Conservation (phyloP, 106 monocot genomes). For the Apostasia ramifera region DNA sequence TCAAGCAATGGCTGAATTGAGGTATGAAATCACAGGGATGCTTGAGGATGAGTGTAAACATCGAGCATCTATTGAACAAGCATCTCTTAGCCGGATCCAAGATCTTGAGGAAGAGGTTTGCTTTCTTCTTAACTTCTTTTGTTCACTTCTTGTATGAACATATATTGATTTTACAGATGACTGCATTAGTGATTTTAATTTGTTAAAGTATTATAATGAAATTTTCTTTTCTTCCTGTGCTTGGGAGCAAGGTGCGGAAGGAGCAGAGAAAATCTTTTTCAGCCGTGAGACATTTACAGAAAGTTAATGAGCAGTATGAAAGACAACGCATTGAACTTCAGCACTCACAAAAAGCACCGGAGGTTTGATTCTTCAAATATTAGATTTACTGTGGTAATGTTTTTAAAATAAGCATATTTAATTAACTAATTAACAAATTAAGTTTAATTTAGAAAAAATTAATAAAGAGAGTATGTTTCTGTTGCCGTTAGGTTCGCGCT, state of each 20-base stretch:
- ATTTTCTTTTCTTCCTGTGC: neutral
- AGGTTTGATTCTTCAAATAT: slow-evolving; percentile 26
- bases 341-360: slow-evolving; percentile 23
- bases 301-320: slow-evolving; percentile 34
- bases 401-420: neutral
- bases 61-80: slow-evolving; percentile 67
- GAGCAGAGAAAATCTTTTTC: slow-evolving; percentile 31
- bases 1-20: slow-evolving; percentile 92
- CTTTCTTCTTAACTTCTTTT: neutral
- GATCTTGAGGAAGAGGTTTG: slow-evolving; percentile 74
- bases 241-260: slow-evolving; percentile 27
- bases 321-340: slow-evolving; percentile 30
- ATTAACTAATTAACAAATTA: neutral
- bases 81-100: slow-evolving; percentile 66
- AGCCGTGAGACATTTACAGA: slow-evolving; percentile 16
- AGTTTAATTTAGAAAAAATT: neutral
- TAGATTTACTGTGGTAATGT: neutral
- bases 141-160: neutral
- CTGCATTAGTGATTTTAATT: neutral
- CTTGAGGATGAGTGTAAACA: slow-evolving; percentile 86
- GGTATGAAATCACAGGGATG: slow-evolving; percentile 83
- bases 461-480: neutral
- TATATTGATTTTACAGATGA: neutral
- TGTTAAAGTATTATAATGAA: neutral
- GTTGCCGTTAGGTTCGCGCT: neutral